Base-by-base conservation (phyloP, 2,329 filamentous ascomycete species). In the Hypoxylon rubiginosum region DNA sequence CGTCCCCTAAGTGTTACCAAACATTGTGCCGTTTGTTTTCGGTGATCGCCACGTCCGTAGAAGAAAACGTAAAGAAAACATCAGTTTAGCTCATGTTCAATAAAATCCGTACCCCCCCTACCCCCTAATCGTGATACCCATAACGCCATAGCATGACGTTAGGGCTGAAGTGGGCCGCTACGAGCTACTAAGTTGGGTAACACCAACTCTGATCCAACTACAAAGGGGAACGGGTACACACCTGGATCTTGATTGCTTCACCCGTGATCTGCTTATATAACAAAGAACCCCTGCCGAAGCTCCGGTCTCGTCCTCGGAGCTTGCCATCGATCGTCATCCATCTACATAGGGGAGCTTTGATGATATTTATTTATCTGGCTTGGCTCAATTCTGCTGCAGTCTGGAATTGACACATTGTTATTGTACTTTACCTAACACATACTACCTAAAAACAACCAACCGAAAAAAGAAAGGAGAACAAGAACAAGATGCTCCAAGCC, bases 401-500 rank as follows among this genome's bases (percentile, higher is more conserved):
- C 28, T 28, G 21, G 36, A 17, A 36, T 21, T n/a, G 48, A 51
- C 51, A 53, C 32, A 11, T 55, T 43, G 26, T 26, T 17, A 4
- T 19, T 17, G n/a, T 46, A 15, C 13, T 36, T 2, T 36, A 13
- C 13, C 13, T 36, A 15, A 36, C 10, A 34, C 36, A 28, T 28
- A 26, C 32, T n/a, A 53, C 21, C 19, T 21, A 15, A 52, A 45
- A 17, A 28, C 28, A 32, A 32, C 53, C 26, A n/a, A 39, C 11
- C 9, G 41, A 17, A 13, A 49, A 43, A 43, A 32, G 15, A 55
- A 26, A 50, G 28, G 24, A 46, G 28, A 53, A 53, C 46, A 17
- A 45, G 8, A 39, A 11, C 19, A 54, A 24, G 7, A 75, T 77
- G 74, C 67, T 76, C 49, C 68, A 73, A 53, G 52, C 71, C 52